Conservation (phyloP, 2,329 filamentous ascomycete genomes). For the Calonectria ilicicola region DNA sequence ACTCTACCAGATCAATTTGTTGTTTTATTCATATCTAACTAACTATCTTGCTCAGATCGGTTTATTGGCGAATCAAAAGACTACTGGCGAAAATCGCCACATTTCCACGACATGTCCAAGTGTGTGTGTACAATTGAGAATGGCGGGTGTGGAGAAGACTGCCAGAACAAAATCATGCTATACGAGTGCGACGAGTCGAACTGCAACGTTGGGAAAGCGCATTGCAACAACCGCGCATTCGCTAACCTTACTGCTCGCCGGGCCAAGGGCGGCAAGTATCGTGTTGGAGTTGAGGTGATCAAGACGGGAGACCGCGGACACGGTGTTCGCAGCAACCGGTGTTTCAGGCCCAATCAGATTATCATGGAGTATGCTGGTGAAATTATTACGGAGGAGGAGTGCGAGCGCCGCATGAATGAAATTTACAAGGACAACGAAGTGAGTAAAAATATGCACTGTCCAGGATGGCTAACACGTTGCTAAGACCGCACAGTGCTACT, state of each 20-base stretch:
- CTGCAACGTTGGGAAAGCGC: slow-evolving; percentile 80
- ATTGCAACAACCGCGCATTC: slow-evolving; percentile 90
- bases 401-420: slow-evolving; percentile 92
- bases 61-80: slow-evolving; percentile 87
- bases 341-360: slow-evolving; percentile 90
- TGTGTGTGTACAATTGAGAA: slow-evolving; percentile 83
- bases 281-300: slow-evolving; percentile 94
- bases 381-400: slow-evolving; percentile 95
- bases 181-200: slow-evolving; percentile 96
- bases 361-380: slow-evolving; percentile 99
- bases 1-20: neutral
- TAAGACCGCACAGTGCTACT: slow-evolving; percentile 82
- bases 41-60: slow-evolving; percentile 72
- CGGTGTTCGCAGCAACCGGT: slow-evolving; percentile 90
- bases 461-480: neutral
- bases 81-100: slow-evolving; percentile 83
- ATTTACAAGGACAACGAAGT: slow-evolving; percentile 95
- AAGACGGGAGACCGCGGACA: slow-evolving; percentile 91
- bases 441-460: slow-evolving; percentile 45
- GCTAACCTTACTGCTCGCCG: slow-evolving; percentile 80
- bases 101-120: slow-evolving; percentile 77
- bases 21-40: slow-evolving; percentile 33
- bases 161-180: slow-evolving; percentile 95
- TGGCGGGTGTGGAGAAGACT: slow-evolving; percentile 84
- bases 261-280: slow-evolving; percentile 84